Percentiles rank a stretch among this genome's conserved stretches.
Evolutionary conservation across 352 stramenopile species (phyloP).

Genomic region (Pythium aristosporum): DNA sequence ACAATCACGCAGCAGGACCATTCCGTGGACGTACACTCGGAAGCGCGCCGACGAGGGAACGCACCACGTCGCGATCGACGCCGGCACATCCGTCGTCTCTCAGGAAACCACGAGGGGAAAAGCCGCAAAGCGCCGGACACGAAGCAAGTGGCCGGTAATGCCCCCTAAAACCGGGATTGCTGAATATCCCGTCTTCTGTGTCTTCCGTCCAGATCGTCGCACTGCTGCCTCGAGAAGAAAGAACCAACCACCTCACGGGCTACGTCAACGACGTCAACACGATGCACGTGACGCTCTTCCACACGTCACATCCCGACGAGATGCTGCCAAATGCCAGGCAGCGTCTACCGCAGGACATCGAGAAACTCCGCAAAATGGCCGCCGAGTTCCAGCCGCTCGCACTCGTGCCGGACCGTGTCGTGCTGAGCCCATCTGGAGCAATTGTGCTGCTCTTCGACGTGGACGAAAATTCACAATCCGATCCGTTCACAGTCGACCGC

Average conservation of each 20-base stretch:
- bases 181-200: too few species aligned
- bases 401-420: conserved; percentile 47
- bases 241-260: conserved; percentile 34
- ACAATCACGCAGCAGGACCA: too few species aligned
- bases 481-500: conserved; percentile 58
- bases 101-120: too few species aligned
- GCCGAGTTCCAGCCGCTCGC: conserved; percentile 39
- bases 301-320: conserved; percentile 71
- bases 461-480: conserved; percentile 30
- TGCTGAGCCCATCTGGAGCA: conserved; percentile 59
- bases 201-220: too few species aligned
- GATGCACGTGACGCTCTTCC: conserved; percentile 82
- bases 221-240: conserved; percentile 37
- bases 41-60: too few species aligned
- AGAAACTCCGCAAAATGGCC: conserved; percentile 40
- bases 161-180: too few species aligned
- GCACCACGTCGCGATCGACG: too few species aligned
- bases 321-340: conserved; percentile 40
- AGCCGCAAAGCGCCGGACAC: too few species aligned
- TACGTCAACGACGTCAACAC: conserved; percentile 65
- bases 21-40: too few species aligned
- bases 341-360: conserved; percentile 43
- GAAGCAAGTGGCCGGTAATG: too few species aligned
- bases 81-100: too few species aligned
- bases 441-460: conserved; percentile 72